A percentile compares a stretch with the other conserved stretches of the same genome.
phyloP scores from a whole-genome alignment of 1,139 yeast species.

The Sugiyamaella sp. region DNA sequence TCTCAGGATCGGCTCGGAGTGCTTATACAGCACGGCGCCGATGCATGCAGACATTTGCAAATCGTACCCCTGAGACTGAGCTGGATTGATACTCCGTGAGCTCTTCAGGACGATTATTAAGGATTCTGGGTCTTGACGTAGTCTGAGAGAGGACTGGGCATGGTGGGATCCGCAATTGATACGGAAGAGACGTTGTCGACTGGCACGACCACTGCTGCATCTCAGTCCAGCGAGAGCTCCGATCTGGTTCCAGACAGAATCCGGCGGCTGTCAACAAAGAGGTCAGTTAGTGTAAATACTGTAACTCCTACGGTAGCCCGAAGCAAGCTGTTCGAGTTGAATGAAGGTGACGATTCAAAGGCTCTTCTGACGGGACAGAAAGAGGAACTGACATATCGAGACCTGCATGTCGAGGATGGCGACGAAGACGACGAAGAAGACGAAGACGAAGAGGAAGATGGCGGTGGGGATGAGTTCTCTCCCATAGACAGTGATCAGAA shows the following conservation, averaged over 20 bases:
- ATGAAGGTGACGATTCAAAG: neutral
- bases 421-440: neutral
- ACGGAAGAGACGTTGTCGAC: neutral
- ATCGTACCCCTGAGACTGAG: too few species aligned
- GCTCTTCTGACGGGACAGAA: too few species aligned
- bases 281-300: constrained; percentile 13
- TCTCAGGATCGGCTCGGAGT: too few species aligned
- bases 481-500: constrained; percentile 8
- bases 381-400: neutral
- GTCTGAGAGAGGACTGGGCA: too few species aligned
- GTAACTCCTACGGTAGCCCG: constrained; percentile 13
- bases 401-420: neutral
- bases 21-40: too few species aligned
- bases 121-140: too few species aligned
- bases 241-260: constrained; percentile 15
- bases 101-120: too few species aligned
- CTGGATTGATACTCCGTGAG: too few species aligned
- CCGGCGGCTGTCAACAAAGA: constrained; percentile 9
- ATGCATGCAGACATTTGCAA: too few species aligned
- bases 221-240: neutral
- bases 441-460: neutral
- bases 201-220: neutral
- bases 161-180: neutral
- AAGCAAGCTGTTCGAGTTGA: neutral
- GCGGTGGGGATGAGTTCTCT: constrained; percentile 5